Base-by-base conservation (phyloP, 768 basidiomycete genomes). In the Boletus fagicola region DNA sequence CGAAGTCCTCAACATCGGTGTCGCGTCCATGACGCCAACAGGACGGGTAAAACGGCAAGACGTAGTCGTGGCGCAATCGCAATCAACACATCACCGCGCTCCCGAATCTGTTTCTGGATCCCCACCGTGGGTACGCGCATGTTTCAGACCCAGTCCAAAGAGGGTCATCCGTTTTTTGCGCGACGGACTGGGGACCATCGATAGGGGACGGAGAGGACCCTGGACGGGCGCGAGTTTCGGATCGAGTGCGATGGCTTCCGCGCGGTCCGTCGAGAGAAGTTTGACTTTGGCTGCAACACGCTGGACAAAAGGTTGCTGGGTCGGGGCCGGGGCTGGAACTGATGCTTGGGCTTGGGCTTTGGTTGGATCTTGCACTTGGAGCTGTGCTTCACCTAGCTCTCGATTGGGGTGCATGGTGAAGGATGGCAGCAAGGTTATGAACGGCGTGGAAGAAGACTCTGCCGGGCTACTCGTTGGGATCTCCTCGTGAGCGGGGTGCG, bases 181-280 rank as follows among this genome's bases (percentile, higher is more conserved):
- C 9, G 67, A 31, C 28, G 59, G 67, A 52, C 61, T 58, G 0
- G 57, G 53, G 22, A 59, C 35, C 58, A 58, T 70, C 22, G 71
- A 71, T 8, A 72, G 36, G 15, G 72, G 72, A 4, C 69, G 69
- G 18, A 71, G 65, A 18, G 72, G 70, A 11, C 57, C 72, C 16
- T 70, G 70, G 16, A 73, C 70, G 30, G 70, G 70, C 3, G 70
- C 68, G 35, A 71, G 70, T 56, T 73, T 71, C 15, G 70, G 72
- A 38, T 71, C 68, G n/a, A 60, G 53, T 4, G 57, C 40, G n/a
- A 71, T 71, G 20, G 67, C 65, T 46, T 68, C 66, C 4, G 46
- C 61, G 2, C 68, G 62, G 47, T 71, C 70, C 33, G 36, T 49
- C n/a, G 71, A 62, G 26, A 71, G 61, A 22, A 54, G 36, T 36